These are phyloP conservation scores for Aspergillus tamarii DNA, from an alignment of 2,329 filamentous ascomycete genomes.

Conservation along the genomic window DNA sequence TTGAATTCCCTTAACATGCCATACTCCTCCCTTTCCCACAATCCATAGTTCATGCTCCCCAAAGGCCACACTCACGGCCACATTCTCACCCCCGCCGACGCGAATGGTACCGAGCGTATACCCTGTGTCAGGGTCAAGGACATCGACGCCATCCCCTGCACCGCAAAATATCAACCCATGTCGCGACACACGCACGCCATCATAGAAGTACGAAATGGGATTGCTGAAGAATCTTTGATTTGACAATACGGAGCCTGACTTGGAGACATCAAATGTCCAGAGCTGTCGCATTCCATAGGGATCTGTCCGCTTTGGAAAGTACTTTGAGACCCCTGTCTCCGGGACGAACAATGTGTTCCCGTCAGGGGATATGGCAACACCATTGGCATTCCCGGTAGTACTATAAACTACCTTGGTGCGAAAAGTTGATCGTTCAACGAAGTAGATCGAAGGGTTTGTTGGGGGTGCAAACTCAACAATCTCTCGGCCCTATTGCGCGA, in stretches of 20 bases:
- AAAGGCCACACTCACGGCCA: constrained; percentile 16
- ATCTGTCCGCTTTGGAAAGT: constrained; percentile 5
- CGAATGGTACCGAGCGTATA: constrained; percentile 16
- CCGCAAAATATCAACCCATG: constrained; percentile 17
- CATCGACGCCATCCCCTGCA: constrained; percentile 18
- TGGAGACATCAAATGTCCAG: constrained; percentile 11
- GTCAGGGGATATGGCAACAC: constrained; percentile 28
- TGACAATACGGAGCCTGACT: constrained; percentile 1
- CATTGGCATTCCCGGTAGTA: constrained; percentile 23
- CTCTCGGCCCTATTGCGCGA: constrained; percentile 10
- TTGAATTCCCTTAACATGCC: constrained; percentile 15
- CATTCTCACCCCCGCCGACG: constrained; percentile 16
- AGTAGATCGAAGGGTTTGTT: constrained; percentile 17
- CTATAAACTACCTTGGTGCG: constrained; percentile 11
- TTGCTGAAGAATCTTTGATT: constrained; percentile 13
- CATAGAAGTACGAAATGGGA: constrained; percentile 18
- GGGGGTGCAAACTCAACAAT: constrained; percentile 14
- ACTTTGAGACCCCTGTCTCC: constrained; percentile 26
- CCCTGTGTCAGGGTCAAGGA: constrained; percentile 15
- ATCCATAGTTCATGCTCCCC: constrained; percentile 19
- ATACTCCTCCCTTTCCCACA: constrained; percentile 18
- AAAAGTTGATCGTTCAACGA: constrained; percentile 10
- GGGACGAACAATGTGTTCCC: constrained; percentile 29
- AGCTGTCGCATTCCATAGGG: constrained; percentile 13
- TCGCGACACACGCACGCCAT: constrained; percentile 13